These are phyloP conservation scores for Diacronema lutheri DNA, from an alignment of 78 protist species.

Conservation along the genomic window DNA sequence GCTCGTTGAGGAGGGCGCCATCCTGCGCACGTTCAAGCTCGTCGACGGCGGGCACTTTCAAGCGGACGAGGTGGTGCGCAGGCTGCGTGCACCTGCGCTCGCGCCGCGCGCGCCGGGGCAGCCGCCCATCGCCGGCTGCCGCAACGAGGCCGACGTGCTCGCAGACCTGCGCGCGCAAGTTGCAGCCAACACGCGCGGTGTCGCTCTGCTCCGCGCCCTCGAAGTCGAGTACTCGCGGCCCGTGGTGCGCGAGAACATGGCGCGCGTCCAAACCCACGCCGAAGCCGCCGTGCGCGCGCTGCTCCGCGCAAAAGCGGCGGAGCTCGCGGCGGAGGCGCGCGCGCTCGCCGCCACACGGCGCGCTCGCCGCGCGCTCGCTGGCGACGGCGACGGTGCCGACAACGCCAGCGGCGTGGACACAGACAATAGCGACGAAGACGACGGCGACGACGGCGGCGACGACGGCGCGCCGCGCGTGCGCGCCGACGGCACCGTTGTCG, in stretches of 20 bases:
- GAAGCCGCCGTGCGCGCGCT: conserved; percentile 75
- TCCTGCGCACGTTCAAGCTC: conserved; percentile 67
- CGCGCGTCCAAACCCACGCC: conserved; percentile 81
- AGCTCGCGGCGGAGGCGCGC: too few species aligned
- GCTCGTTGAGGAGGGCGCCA: conserved; percentile 85
- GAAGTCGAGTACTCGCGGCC: conserved; percentile 60
- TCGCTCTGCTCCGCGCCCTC: conserved; percentile 65
- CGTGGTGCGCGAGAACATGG: conserved; percentile 87
- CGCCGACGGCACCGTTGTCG: not conserved
- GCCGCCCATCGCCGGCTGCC: not conserved
- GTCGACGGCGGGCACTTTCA: conserved; percentile 43
- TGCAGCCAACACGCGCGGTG: conserved; percentile 84
- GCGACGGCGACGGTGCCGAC: too few species aligned
- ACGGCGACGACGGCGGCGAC: too few species aligned
- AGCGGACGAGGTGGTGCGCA: not conserved
- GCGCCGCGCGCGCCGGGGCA: not conserved
- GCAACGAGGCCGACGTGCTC: conserved; percentile 57
- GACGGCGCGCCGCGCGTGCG: too few species aligned
- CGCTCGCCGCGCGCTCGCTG: too few species aligned
- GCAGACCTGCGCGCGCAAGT: conserved; percentile 86
- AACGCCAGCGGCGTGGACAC: too few species aligned
- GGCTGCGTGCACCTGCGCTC: not conserved
- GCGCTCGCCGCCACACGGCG: too few species aligned
- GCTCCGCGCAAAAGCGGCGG: conserved; percentile 46
- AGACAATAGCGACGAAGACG: too few species aligned